Evolutionary conservation across 768 basidiomycete species (phyloP).

Genomic region (Chalciporus chontae): DNA sequence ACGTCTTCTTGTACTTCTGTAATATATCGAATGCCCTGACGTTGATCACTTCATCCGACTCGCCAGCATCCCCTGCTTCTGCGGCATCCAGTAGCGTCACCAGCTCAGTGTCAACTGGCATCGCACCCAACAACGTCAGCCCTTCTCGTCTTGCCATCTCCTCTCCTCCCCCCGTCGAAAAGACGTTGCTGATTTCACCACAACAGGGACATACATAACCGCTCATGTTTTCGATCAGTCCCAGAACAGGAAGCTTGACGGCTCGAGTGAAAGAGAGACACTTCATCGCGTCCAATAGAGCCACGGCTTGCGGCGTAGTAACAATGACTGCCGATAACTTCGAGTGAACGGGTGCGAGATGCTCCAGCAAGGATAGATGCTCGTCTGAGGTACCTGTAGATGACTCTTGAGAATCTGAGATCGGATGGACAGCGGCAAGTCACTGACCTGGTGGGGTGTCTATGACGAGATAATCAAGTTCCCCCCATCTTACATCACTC

Average conservation of each 20-base stretch:
- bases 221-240: conserved; percentile 97
- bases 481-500: conserved; percentile 92
- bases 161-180: conserved; percentile 90
- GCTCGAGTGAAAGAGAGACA: conserved; percentile 93
- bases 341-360: conserved; percentile 79
- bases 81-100: conserved; percentile 80
- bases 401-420: conserved; percentile 5
- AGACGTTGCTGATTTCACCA: conserved; percentile 91
- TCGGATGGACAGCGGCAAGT: conserved; percentile 1
- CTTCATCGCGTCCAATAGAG: conserved; percentile 92
- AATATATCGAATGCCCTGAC: conserved; percentile 48
- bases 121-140: conserved; percentile 75
- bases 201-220: conserved; percentile 98
- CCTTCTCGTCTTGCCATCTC: conserved; percentile 78
- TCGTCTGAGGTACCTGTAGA: conserved; percentile 93
- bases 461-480: conserved; percentile 87
- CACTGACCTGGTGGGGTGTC: conserved; percentile 93
- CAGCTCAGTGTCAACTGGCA: conserved; percentile 92
- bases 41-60: conserved; percentile 21
- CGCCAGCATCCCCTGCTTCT: conserved; percentile 23
- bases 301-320: conserved; percentile 96
- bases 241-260: conserved; percentile 81
- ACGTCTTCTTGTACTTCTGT: conserved; percentile 60
- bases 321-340: conserved; percentile 85
- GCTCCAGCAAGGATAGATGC: conserved; percentile 92